phyloP scores from a whole-genome alignment of 768 basidiomycete genomes.

The Leccinum disarticulatum region DNA sequence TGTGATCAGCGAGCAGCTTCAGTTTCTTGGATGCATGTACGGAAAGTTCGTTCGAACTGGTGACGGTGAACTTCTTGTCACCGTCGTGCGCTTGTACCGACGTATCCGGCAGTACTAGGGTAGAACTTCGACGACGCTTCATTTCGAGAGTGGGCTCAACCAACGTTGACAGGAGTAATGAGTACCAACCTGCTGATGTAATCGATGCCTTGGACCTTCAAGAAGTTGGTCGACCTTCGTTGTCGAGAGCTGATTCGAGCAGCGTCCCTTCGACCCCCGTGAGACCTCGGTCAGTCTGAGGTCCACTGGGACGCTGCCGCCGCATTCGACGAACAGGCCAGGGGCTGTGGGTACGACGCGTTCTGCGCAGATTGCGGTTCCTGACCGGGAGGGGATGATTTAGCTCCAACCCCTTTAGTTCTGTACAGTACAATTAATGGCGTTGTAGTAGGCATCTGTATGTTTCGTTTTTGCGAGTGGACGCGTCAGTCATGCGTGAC shows the following conservation, averaged over 20 bases:
- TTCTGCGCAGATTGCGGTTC: constrained; percentile 51
- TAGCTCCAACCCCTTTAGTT: constrained; percentile 29
- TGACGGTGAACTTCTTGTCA: not conserved
- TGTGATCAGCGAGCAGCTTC: not conserved
- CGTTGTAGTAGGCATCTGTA: too few relatives aligned
- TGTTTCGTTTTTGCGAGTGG: not conserved
- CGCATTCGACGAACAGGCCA: constrained; percentile 66
- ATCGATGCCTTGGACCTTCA: too few relatives aligned
- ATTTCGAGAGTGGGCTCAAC: not conserved
- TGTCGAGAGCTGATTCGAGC: constrained; percentile 19
- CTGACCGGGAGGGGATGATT: constrained; percentile 64
- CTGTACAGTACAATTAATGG: too few relatives aligned
- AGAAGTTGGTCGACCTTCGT: too few relatives aligned
- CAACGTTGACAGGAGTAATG: too few relatives aligned
- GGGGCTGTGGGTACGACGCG: constrained; percentile 46
- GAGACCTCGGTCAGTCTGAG: constrained; percentile 20
- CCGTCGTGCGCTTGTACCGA: not conserved
- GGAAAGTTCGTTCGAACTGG: not conserved
- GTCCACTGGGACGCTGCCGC: constrained; percentile 56
- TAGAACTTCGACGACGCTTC: not conserved
- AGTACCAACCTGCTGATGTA: too few relatives aligned
- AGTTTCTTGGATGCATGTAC: not conserved
- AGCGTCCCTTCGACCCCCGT: constrained; percentile 15
- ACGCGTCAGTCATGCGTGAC: constrained; percentile 29
- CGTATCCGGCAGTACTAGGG: not conserved